A percentile compares a stretch with the other conserved stretches of the same genome.
Conservation (phyloP, 208 protist genomes). For the Crithidia brevicula region DNA sequence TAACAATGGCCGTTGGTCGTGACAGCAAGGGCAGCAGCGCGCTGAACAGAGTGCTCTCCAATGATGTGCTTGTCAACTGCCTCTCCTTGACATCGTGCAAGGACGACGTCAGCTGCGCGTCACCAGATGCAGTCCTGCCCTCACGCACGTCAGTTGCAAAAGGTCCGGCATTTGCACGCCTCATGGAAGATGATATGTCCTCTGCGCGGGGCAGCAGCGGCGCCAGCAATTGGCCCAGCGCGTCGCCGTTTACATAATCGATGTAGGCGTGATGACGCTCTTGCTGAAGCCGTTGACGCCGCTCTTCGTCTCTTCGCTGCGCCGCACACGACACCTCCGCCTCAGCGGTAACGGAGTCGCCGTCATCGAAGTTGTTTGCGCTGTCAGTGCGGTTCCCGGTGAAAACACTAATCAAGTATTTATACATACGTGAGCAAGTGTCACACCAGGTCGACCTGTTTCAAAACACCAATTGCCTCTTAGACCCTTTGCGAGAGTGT, state of each 20-base stretch:
- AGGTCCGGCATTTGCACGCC: too few species aligned
- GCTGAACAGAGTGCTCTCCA: slow-evolving; percentile 15
- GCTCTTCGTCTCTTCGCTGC: slow-evolving; percentile 14
- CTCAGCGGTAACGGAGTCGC: neutral
- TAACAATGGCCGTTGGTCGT: slow-evolving; percentile 11
- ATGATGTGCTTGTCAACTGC: neutral
- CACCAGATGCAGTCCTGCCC: neutral
- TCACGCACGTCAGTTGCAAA: neutral
- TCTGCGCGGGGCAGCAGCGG: slow-evolving; percentile 7
- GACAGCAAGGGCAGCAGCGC: slow-evolving; percentile 15
- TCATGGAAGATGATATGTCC: neutral
- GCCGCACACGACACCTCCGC: slow-evolving; percentile 6
- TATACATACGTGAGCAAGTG: slow-evolving; percentile 22
- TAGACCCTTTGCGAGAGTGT: too few species aligned
- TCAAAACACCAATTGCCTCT: too few species aligned
- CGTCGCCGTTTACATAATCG: slow-evolving; percentile 10
- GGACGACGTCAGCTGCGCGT: slow-evolving; percentile 5
- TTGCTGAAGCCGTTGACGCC: slow-evolving; percentile 1
- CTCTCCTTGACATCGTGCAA: neutral
- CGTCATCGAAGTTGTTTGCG: neutral
- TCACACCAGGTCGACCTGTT: too few species aligned
- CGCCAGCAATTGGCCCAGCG: slow-evolving; percentile 16
- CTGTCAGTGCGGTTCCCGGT: neutral
- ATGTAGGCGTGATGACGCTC: slow-evolving; percentile 21
- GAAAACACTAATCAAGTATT: slow-evolving; percentile 18